Evolutionary conservation across 2,329 filamentous ascomycete species (phyloP).

Genomic region (Fusarium sp.): DNA sequence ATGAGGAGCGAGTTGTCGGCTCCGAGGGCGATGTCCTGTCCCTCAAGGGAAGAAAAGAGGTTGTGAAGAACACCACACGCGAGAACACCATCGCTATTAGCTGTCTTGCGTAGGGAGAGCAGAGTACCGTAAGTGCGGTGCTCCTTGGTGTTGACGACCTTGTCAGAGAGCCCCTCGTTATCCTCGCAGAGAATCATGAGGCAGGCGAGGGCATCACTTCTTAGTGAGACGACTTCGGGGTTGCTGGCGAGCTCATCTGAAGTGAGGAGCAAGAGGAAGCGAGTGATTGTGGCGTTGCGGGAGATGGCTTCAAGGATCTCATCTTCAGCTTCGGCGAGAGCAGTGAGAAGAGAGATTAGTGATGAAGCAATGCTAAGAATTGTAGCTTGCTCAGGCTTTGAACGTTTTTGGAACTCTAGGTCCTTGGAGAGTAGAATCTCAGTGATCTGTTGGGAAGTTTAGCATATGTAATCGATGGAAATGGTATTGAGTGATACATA

Average conservation of each 20-base stretch:
- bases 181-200: constrained; percentile 71
- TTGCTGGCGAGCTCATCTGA: constrained; percentile 56
- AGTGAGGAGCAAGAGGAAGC: constrained; percentile 66
- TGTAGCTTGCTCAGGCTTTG: constrained; percentile 64
- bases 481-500: constrained; percentile 49
- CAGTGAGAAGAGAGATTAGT: constrained; percentile 63
- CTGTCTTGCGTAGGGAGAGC: constrained; percentile 59
- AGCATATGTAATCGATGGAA: not conserved
- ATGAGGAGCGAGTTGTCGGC: constrained; percentile 51
- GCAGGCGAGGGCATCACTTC: constrained; percentile 63
- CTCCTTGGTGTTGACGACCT: constrained; percentile 62
- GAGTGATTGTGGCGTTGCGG: constrained; percentile 59
- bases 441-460: constrained; percentile 51
- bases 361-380: constrained; percentile 66
- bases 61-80: constrained; percentile 73
- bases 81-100: constrained; percentile 62
- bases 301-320: constrained; percentile 68
- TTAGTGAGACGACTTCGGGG: constrained; percentile 54
- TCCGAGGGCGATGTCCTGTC: constrained; percentile 41
- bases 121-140: constrained; percentile 62
- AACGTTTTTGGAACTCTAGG: constrained; percentile 57
- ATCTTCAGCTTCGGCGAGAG: constrained; percentile 68
- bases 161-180: constrained; percentile 63
- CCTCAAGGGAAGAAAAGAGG: constrained; percentile 60
- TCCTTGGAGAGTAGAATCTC: constrained; percentile 57